These are phyloP conservation scores for Cystobasidium slooffiae DNA, from an alignment of 1,284 basidiomycete species.

Conservation along the genomic window DNA sequence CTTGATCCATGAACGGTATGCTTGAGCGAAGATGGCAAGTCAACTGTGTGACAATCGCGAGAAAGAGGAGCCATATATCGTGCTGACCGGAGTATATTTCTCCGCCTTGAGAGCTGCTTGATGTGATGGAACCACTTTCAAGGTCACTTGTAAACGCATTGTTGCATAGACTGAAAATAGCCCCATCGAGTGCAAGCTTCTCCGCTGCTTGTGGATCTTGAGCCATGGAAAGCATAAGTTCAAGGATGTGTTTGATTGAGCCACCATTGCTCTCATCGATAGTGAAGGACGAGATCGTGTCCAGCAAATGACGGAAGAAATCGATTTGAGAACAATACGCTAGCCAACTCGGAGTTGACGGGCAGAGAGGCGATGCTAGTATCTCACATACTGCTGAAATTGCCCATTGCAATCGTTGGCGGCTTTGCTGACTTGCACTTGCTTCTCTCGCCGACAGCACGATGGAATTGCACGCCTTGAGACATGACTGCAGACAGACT, in stretches of 20 bases:
- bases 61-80: slow-evolving; percentile 79
- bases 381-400: slow-evolving; percentile 56
- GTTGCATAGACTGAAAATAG: slow-evolving; percentile 79
- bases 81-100: slow-evolving; percentile 78
- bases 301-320: slow-evolving; percentile 74
- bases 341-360: slow-evolving; percentile 77
- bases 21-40: slow-evolving; percentile 65
- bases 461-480: background rate
- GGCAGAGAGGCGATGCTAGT: slow-evolving; percentile 64
- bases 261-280: slow-evolving; percentile 16
- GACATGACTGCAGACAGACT: background rate
- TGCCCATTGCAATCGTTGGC: background rate
- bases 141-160: slow-evolving; percentile 77
- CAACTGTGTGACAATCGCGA: slow-evolving; percentile 76
- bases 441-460: background rate
- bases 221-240: slow-evolving; percentile 85
- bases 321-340: slow-evolving; percentile 78
- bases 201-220: slow-evolving; percentile 77
- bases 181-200: slow-evolving; percentile 78
- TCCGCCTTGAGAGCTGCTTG: slow-evolving; percentile 62
- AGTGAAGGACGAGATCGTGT: slow-evolving; percentile 66
- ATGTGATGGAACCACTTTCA: slow-evolving; percentile 63
- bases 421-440: background rate
- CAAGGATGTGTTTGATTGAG: slow-evolving; percentile 65
- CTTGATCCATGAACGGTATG: slow-evolving; percentile 80